Base-by-base conservation (phyloP, 805 yeast species). In the Millerozyma acaciae region DNA sequence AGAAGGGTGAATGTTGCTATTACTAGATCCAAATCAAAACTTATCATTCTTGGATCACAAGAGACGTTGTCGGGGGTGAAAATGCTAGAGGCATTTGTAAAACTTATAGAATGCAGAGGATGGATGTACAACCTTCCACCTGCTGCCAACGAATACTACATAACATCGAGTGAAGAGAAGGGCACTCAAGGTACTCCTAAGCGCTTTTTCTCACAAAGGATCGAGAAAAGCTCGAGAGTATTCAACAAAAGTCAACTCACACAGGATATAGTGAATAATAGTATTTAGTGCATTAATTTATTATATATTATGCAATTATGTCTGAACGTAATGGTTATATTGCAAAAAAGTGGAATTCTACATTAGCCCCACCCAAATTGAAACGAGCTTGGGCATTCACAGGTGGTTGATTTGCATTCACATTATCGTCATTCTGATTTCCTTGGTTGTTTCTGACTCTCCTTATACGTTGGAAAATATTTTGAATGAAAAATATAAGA, bases 1-100 rank as follows among this genome's bases (percentile, higher is more conserved):
- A 69, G 97, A 42, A 72, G 99, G 39, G 74, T 93, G 29, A 93
- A 93, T 57, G 99, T 93, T 21, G 94, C 97, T 0, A 80, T 93
- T 53, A 93, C 97, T 0, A 69, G 99, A 42, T 90, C 98, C 0
- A 79, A 76, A 51, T 73, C 83, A 14, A 93, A 93, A 56, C 69
- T 94, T 26, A 73, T 93, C 10, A 76, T 93, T 12, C 62, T 93
- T 22, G 98, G 98, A 0, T 85, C 96, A 2, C 69, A 68, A 34
- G 60, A 63, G 7, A 84, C 95, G 0, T 59, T 87, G 42, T 55
- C 62, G 18, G 63, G 61, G 16, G 70, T 72, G 25, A 66, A 64
- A 3, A 71, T 78, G 8, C 65, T 83, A 30, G 68, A 70, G 32
- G 74, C 73, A 8, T 83, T 88, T 44, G 67, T 87, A 53, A 61